A percentile compares a stretch with the other conserved stretches of the same genome.
Conservation (phyloP, 768 basidiomycete species). For the Fomitopsis serialis region DNA sequence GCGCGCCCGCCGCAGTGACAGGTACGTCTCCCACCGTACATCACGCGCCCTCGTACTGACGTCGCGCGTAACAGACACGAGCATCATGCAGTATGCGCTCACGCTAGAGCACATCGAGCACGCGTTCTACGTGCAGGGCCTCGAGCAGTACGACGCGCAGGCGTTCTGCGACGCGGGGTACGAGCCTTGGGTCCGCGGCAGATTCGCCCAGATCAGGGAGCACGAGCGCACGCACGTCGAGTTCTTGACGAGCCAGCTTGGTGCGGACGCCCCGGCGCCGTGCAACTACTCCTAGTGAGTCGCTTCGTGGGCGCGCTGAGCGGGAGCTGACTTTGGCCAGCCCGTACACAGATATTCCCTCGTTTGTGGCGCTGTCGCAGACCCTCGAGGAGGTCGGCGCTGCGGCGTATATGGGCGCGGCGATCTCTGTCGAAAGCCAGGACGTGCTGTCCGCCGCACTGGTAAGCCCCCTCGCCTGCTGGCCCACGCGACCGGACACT, state of each 20-base stretch:
- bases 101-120: constrained; percentile 43
- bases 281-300: constrained; percentile 62
- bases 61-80: constrained; percentile 9
- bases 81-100: constrained; percentile 42
- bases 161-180: constrained; percentile 46
- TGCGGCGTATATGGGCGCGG: constrained; percentile 55
- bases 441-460: constrained; percentile 48
- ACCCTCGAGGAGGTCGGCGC: constrained; percentile 49
- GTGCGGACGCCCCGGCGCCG: constrained; percentile 38
- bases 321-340: constrained; percentile 11
- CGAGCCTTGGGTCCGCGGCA: constrained; percentile 41
- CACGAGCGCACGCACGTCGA: constrained; percentile 55
- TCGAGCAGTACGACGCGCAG: constrained; percentile 39
- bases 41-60: no score
- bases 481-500: background rate
- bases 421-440: constrained; percentile 35
- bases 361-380: constrained; percentile 42
- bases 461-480: background rate
- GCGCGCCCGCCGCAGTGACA: no score
- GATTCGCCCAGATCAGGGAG: constrained; percentile 44
- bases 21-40: no score
- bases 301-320: background rate
- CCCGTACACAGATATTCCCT: constrained; percentile 36
- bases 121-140: constrained; percentile 38
- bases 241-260: constrained; percentile 42